phyloP scores from a whole-genome alignment of 2,329 filamentous ascomycete species.

The Ceratocystis papillata region DNA sequence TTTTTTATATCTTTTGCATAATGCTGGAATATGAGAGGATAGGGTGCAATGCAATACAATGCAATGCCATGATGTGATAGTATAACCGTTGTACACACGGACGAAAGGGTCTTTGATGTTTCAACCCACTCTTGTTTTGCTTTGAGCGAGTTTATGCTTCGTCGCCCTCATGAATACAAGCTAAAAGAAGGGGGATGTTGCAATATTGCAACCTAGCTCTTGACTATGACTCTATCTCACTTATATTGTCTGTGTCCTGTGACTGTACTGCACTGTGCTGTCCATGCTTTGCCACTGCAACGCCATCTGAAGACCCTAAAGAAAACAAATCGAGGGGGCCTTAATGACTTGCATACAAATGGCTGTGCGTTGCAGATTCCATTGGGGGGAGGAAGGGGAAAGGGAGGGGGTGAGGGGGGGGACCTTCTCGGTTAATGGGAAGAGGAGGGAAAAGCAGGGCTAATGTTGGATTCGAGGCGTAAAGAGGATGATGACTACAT shows the following conservation, averaged over 20 bases:
- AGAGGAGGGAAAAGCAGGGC: neutral
- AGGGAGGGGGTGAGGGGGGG: neutral
- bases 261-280: neutral
- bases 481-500: neutral
- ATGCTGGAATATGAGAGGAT: neutral
- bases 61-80: too few species aligned
- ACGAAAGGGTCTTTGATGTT: too few species aligned
- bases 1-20: neutral
- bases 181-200: neutral
- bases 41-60: neutral
- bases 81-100: too few species aligned
- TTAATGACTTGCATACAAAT: slow-evolving; percentile 4
- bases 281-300: neutral
- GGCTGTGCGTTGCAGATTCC: slow-evolving; percentile 1
- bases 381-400: neutral
- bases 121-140: too few species aligned
- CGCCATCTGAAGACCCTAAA: neutral
- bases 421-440: neutral
- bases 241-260: neutral
- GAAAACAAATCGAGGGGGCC: neutral
- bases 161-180: too few species aligned
- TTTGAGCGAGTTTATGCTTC: too few species aligned
- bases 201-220: neutral
- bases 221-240: too few species aligned
- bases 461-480: neutral